phyloP scores from a whole-genome alignment of 1,284 basidiomycete genomes.

The Cystobasidium sp. region DNA sequence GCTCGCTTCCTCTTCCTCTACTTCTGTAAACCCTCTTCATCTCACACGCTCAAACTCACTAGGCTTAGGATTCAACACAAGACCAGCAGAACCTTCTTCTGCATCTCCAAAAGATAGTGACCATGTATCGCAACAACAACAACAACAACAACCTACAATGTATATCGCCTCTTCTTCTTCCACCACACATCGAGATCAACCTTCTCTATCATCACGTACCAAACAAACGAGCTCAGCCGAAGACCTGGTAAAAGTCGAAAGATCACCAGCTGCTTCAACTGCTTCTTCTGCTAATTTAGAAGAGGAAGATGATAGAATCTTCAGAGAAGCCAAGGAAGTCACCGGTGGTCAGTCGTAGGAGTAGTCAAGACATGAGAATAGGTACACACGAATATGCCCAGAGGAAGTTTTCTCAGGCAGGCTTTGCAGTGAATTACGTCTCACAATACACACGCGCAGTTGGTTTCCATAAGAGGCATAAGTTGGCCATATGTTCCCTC shows the following conservation, averaged over 20 bases:
- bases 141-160: neutral
- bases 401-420: too few relatives aligned
- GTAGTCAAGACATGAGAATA: too few relatives aligned
- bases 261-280: conserved; percentile 21
- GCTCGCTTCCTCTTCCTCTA: neutral
- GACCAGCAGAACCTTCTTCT: neutral
- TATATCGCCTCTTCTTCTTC: conserved; percentile 8
- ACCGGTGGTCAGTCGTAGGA: neutral
- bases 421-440: too few relatives aligned
- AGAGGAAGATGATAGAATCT: conserved; percentile 23
- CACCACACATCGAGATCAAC: too few relatives aligned
- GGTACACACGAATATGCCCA: too few relatives aligned
- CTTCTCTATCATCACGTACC: neutral
- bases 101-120: neutral
- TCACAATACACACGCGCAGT: too few relatives aligned
- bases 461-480: too few relatives aligned
- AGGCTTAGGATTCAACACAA: conserved; percentile 23
- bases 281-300: conserved; percentile 22
- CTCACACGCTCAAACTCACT: conserved; percentile 30
- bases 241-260: conserved; percentile 1
- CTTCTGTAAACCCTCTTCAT: conserved; percentile 3
- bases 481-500: too few relatives aligned
- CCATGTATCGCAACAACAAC: neutral
- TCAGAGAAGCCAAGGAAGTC: conserved; percentile 29
- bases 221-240: neutral